These are phyloP conservation scores for Heliosperma pusillum DNA, from an alignment of 148 eudicot genomes.

Conservation along the genomic window DNA sequence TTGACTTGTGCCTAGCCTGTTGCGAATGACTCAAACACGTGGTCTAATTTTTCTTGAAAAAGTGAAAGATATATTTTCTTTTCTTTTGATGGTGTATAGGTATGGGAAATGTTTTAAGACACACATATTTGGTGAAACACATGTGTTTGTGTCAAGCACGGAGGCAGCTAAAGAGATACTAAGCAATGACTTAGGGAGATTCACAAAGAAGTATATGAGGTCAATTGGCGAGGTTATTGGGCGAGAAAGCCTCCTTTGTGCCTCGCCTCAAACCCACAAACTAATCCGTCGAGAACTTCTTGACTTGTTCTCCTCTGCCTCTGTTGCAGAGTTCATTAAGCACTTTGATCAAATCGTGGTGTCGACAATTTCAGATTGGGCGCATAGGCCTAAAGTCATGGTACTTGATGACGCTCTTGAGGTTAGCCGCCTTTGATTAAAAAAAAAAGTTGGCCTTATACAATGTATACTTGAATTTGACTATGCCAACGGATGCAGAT, in stretches of 20 bases:
- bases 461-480: too few relatives aligned
- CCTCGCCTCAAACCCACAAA: constrained; percentile 37
- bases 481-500: constrained; percentile 32
- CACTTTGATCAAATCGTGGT: constrained; percentile 37
- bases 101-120: constrained; percentile 51
- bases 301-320: constrained; percentile 33
- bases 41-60: too few relatives aligned
- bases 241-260: constrained; percentile 41
- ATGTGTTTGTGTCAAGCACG: constrained; percentile 45
- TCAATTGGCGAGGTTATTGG: constrained; percentile 47
- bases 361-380: constrained; percentile 29
- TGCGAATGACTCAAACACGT: too few relatives aligned
- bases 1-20: too few relatives aligned
- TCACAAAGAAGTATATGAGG: constrained; percentile 48
- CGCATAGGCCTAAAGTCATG: constrained; percentile 24
- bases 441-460: too few relatives aligned
- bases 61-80: neutral
- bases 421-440: constrained; percentile 22
- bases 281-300: constrained; percentile 30
- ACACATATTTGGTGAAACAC: constrained; percentile 41
- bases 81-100: constrained; percentile 19
- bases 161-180: constrained; percentile 41
- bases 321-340: constrained; percentile 23
- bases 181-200: constrained; percentile 43
- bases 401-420: constrained; percentile 37